Conservation (phyloP, 2,329 filamentous ascomycete species). For the Tolypocladium inflatum region DNA sequence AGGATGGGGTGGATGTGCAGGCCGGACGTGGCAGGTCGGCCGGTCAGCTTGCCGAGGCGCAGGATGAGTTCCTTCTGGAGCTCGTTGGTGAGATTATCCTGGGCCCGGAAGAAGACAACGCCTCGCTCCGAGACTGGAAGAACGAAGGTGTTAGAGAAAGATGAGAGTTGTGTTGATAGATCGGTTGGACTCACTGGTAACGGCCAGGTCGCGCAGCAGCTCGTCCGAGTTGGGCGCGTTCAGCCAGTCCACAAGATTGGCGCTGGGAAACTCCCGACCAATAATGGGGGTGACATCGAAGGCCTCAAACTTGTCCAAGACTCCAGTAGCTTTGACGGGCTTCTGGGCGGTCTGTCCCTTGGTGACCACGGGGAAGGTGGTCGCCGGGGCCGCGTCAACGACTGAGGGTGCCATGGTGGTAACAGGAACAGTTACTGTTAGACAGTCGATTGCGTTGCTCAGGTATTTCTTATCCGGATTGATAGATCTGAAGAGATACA, state of each 20-base stretch:
- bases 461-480: background rate
- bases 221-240: conserved; percentile 53
- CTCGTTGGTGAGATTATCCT: conserved; percentile 50
- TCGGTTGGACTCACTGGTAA: conserved; percentile 41
- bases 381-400: conserved; percentile 3
- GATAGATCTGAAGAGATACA: background rate
- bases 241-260: conserved; percentile 51
- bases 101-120: conserved; percentile 61
- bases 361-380: conserved; percentile 2
- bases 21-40: conserved; percentile 44
- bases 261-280: conserved; percentile 49
- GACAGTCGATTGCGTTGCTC: background rate
- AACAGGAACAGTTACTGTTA: background rate
- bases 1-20: conserved; percentile 52
- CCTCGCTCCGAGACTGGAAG: conserved; percentile 54
- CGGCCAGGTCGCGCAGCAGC: conserved; percentile 55
- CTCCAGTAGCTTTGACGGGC: conserved; percentile 40
- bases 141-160: background rate
- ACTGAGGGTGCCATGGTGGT: conserved; percentile 7
- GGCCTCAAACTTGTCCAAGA: conserved; percentile 39
- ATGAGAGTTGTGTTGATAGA: background rate
- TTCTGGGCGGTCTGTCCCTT: conserved; percentile 5
- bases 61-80: conserved; percentile 58
- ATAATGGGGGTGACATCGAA: conserved; percentile 54
- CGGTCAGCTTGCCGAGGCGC: conserved; percentile 46